Evolutionary conservation across 768 basidiomycete species (phyloP), one percentile per base, ranked within the genome.

Genomic region (Calocybe gangraenosa): DNA sequence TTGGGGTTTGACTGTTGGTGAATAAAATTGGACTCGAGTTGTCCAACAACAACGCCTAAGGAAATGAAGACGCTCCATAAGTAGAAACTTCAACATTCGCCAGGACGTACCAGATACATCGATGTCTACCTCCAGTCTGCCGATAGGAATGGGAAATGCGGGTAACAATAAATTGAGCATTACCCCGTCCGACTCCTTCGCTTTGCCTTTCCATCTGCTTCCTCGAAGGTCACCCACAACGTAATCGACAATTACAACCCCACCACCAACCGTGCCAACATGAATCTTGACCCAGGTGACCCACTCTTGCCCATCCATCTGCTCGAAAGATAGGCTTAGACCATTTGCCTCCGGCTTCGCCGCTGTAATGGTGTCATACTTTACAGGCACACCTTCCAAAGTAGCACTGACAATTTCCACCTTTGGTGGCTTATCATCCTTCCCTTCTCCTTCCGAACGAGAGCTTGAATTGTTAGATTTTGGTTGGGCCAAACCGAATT

Each of bases 71-170:
- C n/a, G 54, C 28, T 49, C 39, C n/a, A n/a, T n/a, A n/a, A n/a
- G n/a, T 38, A 31, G 43, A 15, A 22, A 36, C 1, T 23, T 1
- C 17, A 28, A 15, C 7, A 1, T 2, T 37, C 14, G 22, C 15
- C 9, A 18, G 10, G 34, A 36, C 77, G 48, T 59, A 84, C 87
- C 83, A 51, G 71, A 55, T 15, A 62, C 59, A 37, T 81, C 78
- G 40, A 90, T 59, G 17, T 69, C 68, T 1, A 87, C 82, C 56
- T 85, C 80, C 47, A 89, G 63, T 57, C 72, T 70, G 36, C 81
- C 81, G 34, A 90, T 67, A 6, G 85, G 78, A n/a, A 88, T 64
- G 3, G 77, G 60, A 55, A 91, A 91, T n/a, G 79, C 77, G 7
- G 88, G 88, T 35, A 91, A 59, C 36, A 84, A 64, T 15, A 88